Evolutionary conservation across 192 early-diverging fungal genomes (phyloP).

Genomic region (Linderina pennispora): DNA sequence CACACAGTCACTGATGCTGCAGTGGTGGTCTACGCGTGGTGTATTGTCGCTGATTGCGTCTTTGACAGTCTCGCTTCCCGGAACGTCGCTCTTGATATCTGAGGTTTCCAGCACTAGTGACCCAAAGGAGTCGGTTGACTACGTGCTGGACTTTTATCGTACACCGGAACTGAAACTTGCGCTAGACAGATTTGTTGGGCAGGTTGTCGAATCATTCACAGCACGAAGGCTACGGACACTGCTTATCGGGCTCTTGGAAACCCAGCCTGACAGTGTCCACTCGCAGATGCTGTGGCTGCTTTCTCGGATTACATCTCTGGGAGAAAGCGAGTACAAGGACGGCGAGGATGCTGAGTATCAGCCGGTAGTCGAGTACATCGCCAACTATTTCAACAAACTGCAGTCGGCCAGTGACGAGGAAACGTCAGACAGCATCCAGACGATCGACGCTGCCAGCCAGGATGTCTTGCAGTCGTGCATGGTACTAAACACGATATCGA

Average conservation of each 20-base stretch:
- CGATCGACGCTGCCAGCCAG: background rate
- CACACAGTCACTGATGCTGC: background rate
- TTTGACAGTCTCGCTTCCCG: slow-evolving; percentile 19
- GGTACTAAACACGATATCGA: slow-evolving; percentile 18
- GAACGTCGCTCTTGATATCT: slow-evolving; percentile 23
- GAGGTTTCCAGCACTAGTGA: slow-evolving; percentile 4
- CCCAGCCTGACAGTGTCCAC: background rate
- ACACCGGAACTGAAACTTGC: slow-evolving; percentile 1
- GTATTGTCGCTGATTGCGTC: slow-evolving; percentile 14
- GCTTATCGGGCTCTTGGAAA: slow-evolving; percentile 2
- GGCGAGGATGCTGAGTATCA: background rate
- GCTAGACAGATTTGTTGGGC: slow-evolving; percentile 12
- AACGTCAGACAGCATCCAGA: background rate
- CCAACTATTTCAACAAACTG: slow-evolving; percentile 3
- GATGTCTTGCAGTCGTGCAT: slow-evolving; percentile 7
- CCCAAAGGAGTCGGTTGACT: slow-evolving; percentile 1
- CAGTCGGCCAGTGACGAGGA: background rate
- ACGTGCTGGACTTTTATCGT: slow-evolving; percentile 21
- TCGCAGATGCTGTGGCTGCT: slow-evolving; percentile 24
- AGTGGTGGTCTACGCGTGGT: slow-evolving; percentile 30
- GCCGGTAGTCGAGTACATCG: slow-evolving; percentile 23
- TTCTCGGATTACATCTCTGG: slow-evolving; percentile 1
- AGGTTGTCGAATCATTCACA: slow-evolving; percentile 2
- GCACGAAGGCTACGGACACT: slow-evolving; percentile 9
- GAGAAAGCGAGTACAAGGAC: background rate